phyloP scores from a whole-genome alignment of 371 early-diverging fungal genomes.

The Mycotypha africana region DNA sequence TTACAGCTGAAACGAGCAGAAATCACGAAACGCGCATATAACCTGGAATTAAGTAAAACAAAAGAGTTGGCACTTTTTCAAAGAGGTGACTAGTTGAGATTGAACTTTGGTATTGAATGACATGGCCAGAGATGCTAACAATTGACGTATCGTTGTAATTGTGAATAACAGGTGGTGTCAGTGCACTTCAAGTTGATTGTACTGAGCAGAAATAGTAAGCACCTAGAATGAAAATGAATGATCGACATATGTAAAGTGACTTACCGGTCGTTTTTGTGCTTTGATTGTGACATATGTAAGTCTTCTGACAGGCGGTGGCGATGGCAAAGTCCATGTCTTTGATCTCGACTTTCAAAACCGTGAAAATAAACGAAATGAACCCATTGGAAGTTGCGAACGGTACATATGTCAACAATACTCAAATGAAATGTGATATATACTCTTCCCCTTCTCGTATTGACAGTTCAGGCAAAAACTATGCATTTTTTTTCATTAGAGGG shows the following conservation, averaged over 20 bases:
- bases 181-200: slow-evolving; percentile 49
- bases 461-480: background rate
- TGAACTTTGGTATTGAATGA: no score
- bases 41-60: slow-evolving; percentile 24
- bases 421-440: slow-evolving; percentile 30
- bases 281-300: no score
- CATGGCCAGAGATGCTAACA: no score
- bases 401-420: no score
- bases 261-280: no score
- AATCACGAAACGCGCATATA: slow-evolving; percentile 28
- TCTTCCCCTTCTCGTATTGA: no score
- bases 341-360: slow-evolving; percentile 52
- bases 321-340: slow-evolving; percentile 64
- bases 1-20: slow-evolving; percentile 29
- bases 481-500: slow-evolving; percentile 14
- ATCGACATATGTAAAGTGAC: no score
- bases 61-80: slow-evolving; percentile 35
- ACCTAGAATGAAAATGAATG: no score
- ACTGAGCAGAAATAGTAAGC: slow-evolving; percentile 60
- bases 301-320: slow-evolving; percentile 64
- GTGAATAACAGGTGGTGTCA: slow-evolving; percentile 54
- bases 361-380: slow-evolving; percentile 32
- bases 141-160: no score
- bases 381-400: slow-evolving; percentile 43
- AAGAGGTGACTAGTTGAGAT: slow-evolving; percentile 28